phyloP scores from a whole-genome alignment of 805 yeast species.

The Yarrowia divulgata region DNA sequence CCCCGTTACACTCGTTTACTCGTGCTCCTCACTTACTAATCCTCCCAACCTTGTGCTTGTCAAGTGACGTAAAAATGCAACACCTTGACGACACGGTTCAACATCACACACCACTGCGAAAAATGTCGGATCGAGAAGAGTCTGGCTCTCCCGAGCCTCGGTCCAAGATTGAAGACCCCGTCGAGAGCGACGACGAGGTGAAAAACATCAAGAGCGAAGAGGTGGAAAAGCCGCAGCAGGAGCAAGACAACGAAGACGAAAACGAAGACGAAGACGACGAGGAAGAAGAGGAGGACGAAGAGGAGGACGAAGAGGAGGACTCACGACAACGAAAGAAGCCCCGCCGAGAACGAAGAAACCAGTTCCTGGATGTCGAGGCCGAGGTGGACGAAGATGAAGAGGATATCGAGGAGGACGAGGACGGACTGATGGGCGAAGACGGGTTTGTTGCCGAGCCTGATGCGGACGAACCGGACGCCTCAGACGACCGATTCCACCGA shows the following conservation, averaged over 20 bases:
- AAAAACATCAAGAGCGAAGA: constrained; percentile 19
- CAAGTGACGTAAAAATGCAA: background rate
- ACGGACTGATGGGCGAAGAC: constrained; percentile 82
- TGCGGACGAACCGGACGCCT: constrained; percentile 62
- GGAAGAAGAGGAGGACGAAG: constrained; percentile 76
- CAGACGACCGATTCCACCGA: constrained; percentile 84
- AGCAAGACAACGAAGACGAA: constrained; percentile 54
- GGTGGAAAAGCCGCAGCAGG: background rate
- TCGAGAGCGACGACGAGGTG: constrained; percentile 14
- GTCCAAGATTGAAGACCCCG: constrained; percentile 2
- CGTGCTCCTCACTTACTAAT: background rate
- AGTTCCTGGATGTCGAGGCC: constrained; percentile 97
- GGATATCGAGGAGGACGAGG: constrained; percentile 91
- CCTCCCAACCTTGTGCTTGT: background rate
- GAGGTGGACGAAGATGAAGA: constrained; percentile 98
- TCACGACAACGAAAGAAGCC: constrained; percentile 63
- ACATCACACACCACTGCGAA: background rate
- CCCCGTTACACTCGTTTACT: background rate
- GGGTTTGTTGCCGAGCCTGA: constrained; percentile 59
- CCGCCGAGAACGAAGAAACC: constrained; percentile 65
- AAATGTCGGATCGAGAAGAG: constrained; percentile 15
- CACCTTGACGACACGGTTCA: background rate
- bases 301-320: constrained; percentile 90
- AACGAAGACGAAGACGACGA: constrained; percentile 94
- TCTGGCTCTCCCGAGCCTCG: constrained; percentile 26